A percentile compares a stretch with the other conserved stretches of the same genome.
Evolutionary conservation across 805 yeast genomes (phyloP).

Genomic region (Diddensiella transvaalensis): DNA sequence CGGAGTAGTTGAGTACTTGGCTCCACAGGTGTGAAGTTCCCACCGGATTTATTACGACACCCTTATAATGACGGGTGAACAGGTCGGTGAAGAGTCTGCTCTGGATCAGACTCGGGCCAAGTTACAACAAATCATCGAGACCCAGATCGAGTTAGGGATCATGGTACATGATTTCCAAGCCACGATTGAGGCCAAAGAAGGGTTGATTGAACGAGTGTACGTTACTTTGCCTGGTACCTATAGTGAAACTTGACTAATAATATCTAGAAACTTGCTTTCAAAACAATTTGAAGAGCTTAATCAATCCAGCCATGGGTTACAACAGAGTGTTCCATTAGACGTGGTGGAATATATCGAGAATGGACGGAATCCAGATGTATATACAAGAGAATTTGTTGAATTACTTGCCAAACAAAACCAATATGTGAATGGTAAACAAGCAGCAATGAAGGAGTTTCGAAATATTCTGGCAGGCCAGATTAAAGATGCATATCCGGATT

Average conservation of each 20-base stretch:
- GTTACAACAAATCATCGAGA: slow-evolving; percentile 60
- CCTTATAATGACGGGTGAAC: not conserved
- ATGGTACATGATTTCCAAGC: slow-evolving; percentile 93
- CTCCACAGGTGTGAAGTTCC: no score
- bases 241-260: not conserved
- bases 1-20: no score
- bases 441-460: slow-evolving; percentile 61
- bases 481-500: slow-evolving; percentile 73
- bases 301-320: slow-evolving; percentile 12
- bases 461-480: slow-evolving; percentile 67
- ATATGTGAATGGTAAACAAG: slow-evolving; percentile 76
- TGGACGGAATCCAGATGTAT: slow-evolving; percentile 95
- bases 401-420: slow-evolving; percentile 89
- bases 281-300: slow-evolving; percentile 16
- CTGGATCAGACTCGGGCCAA: slow-evolving; percentile 30
- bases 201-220: slow-evolving; percentile 37
- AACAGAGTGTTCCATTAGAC: slow-evolving; percentile 23
- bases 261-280: slow-evolving; percentile 12
- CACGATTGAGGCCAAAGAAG: slow-evolving; percentile 71
- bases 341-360: slow-evolving; percentile 70
- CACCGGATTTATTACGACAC: no score
- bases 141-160: slow-evolving; percentile 84
- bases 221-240: no score
- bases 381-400: slow-evolving; percentile 94
- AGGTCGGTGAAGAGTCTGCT: not conserved